Base-by-base conservation (phyloP, 441 rosid genomes). In the Mallotus repandus region DNA sequence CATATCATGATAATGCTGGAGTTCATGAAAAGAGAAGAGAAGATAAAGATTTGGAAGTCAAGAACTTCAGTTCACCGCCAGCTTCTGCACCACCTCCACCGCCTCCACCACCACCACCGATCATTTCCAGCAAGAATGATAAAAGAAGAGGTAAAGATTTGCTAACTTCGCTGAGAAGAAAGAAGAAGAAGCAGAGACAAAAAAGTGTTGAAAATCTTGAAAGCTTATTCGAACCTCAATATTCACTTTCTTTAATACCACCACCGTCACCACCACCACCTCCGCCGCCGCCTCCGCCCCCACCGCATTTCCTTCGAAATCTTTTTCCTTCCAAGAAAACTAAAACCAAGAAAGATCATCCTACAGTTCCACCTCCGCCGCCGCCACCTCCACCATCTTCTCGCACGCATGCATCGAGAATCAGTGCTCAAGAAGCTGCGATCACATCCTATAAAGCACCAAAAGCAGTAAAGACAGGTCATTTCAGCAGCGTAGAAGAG, bases 191-290 rank as follows among this genome's bases (percentile, higher is more conserved):
- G 69, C 91, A 83, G 63, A 76, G 97, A 60, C 94, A 89, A 83
- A 88, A 85, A 79, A 94, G 98, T 77, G 86, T 88, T 32, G 98
- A 94, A 73, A 89, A 88, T 68, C 92, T 94, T 9, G 97, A 85
- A 29, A 72, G 81, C 72, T 85, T 92, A 70, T 87, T 94, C 74
- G 74, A 83, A 50, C 79, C 86, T 32, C 80, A 89, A 63, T 61
- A 88, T 3, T 38, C 68, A 46, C 70, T 52, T 25, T 62, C 85
- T 13, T 32, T 38, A 2, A 71, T 69, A 48, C 77, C 85, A 3
- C 80, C 81, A 3, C 81, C 84, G 0, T 79, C 86, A 0, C 80
- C 86, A 0, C 82, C 84, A 0, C 85, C 91, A 0, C 92, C 87
- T 0, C 92, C 89, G 0, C 90, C 90, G 0, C 91, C 93, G 0